Conservation (phyloP, 768 basidiomycete genomes). For the Hebeloma cylindrosporum region DNA sequence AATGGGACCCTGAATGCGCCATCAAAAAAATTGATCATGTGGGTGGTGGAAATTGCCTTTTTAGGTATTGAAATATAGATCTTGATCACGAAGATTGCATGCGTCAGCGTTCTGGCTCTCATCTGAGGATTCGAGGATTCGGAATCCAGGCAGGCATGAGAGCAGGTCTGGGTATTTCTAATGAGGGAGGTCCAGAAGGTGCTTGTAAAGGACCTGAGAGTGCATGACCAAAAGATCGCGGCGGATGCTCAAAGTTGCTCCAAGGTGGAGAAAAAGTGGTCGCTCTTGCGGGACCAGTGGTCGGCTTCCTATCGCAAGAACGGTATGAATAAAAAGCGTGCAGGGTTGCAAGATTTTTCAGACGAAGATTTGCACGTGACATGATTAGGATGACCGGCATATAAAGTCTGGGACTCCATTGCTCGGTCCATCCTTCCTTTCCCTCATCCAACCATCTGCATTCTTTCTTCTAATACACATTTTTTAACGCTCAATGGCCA, state of each 20-base stretch:
- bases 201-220: not conserved
- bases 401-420: conserved; percentile 15
- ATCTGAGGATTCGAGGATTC: not conserved
- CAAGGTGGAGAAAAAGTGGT: conserved; percentile 6
- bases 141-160: not conserved
- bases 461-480: conserved; percentile 14
- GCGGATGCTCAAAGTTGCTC: conserved; percentile 3
- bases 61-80: conserved; percentile 10
- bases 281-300: not conserved
- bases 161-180: not conserved
- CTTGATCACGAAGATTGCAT: conserved; percentile 12
- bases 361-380: conserved; percentile 13
- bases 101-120: not conserved
- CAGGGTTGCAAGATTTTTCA: not conserved
- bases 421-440: conserved; percentile 23
- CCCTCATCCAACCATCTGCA: conserved; percentile 13
- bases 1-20: conserved; percentile 19
- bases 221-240: not conserved
- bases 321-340: not conserved
- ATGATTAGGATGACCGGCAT: conserved; percentile 10
- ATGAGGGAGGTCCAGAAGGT: not conserved
- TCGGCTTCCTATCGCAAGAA: not conserved
- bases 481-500: conserved; percentile 29
- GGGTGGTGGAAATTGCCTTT: conserved; percentile 17
- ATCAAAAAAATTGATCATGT: conserved; percentile 18